Evolutionary conservation across 768 basidiomycete genomes (phyloP), one percentile per base, ranked within the genome.

Genomic region (Xerocomellus dryophilus): DNA sequence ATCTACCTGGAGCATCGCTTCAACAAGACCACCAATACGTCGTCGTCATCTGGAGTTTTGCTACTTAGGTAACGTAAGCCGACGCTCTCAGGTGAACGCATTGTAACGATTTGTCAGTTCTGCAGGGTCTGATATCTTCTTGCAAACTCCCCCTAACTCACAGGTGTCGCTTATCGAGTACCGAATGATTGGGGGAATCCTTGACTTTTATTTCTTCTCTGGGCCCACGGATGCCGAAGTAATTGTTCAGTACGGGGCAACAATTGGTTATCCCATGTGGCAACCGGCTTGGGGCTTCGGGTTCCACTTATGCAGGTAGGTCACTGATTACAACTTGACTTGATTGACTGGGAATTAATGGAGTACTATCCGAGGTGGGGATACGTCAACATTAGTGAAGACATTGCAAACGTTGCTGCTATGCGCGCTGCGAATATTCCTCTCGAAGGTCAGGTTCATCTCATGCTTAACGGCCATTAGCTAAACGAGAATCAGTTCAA

Each of bases 201-300:
- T 91, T 31, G 86, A 90, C 69, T 82, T 91, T 58, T 90, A 90
- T 74, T 90, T 88, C 71, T 78, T 90, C 65, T 80, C 82, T 17
- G 85, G 85, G 0, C 54, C 81, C 20, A 43, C 61, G 18, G 64
- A 83, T 23, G 72, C 73, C 42, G 67, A 69, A n/a, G 88, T 89
- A 9, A 78, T 87, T 45, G 78, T 85, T 56, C 88, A 91, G 67
- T 88, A 90, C 60, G 80, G 83, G 5, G 77, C 73, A 34, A 71
- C 82, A n/a, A 76, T 87, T 25, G 88, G 88, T 4, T 71, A 80
- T 36, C 86, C 89, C 4, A 81, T 80, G 29, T 84, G 86, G 81
- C 82, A 84, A 64, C 88, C 88, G 3, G 74, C 75, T 35, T 91
- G 87, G 85, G 82, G 81, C 5, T 87, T 90, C 63, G 88, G 89